Base-by-base conservation (phyloP, 2,329 filamentous ascomycete species). In the Colletotrichum navitas region DNA sequence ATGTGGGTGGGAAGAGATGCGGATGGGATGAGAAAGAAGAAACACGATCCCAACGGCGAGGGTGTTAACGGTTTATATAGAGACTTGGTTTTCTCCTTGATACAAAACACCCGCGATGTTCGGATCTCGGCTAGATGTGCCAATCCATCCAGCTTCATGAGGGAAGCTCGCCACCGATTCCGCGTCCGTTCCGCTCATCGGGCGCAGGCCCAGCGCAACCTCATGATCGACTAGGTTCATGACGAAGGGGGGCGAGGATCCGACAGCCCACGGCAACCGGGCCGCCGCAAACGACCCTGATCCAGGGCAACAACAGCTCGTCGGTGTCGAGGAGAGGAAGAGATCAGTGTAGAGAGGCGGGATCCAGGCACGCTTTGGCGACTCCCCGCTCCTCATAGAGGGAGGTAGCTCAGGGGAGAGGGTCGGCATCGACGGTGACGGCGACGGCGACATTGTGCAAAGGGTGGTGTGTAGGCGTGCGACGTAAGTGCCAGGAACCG, bases 191-290 rank as follows among this genome's bases (percentile, higher is more conserved):
- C 43, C 43, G 24, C 16, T 39, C 49, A 18, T 41, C 63, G 18
- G 68, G 63, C 34, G 41, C 32, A 24, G 36, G 18, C 3, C 34
- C 18, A 45, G 14, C 24, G 29, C n/a, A 21, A 62, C 36, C 56
- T 55, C 58, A 45, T 54, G 58, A 49, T 47, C 65, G 54, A 41
- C 66, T 43, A 55, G 52, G 2, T 5, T 3, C 32, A 45, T 34
- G 58, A 29, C 10, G 24, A 52, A 29, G 47, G 52, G 47, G 45
- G 5, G 36, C 39, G 62, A 47, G n/a, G 32, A 68, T 55, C 65
- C 59, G 60, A 72, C 47, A 39, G 32, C 1, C 47, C 47, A 72
- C 65, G 69, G 69, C 65, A 69, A 29, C 69, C 69, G 69, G 69
- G 52, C 69, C 69, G 63, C 49, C 54, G 60, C 36, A 69, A 56